phyloP scores from a whole-genome alignment of 768 basidiomycete species.

The Boletellus emodensis region DNA sequence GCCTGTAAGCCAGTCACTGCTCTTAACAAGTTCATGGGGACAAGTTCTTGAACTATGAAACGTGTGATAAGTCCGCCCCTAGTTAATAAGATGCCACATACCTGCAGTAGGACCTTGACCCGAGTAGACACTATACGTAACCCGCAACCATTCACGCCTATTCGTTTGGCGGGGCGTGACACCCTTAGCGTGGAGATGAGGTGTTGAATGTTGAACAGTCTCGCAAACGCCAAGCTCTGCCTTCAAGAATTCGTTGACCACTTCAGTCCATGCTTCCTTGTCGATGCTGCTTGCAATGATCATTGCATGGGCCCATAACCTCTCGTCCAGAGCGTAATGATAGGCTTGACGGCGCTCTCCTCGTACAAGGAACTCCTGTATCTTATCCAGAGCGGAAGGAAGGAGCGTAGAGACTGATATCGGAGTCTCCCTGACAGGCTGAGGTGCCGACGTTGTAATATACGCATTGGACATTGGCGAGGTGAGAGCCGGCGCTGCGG shows the following conservation, averaged over 20 bases:
- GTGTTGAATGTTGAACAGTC: conserved; percentile 11
- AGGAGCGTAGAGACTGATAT: conserved; percentile 58
- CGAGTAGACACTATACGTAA: conserved; percentile 79
- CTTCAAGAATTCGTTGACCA: conserved; percentile 78
- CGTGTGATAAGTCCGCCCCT: conserved; percentile 2
- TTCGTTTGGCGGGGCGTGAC: conserved; percentile 29
- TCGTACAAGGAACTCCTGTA: conserved; percentile 73
- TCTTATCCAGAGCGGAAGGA: conserved; percentile 65
- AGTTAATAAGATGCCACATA: conserved; percentile 29
- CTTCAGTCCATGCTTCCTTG: conserved; percentile 91
- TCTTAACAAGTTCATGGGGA: conserved; percentile 53
- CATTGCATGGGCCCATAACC: conserved; percentile 94
- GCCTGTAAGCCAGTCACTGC: conserved; percentile 37
- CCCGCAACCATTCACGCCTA: conserved; percentile 70
- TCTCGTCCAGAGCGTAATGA: conserved; percentile 82
- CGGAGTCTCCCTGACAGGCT: conserved; percentile 43
- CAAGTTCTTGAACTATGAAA: conserved; percentile 65
- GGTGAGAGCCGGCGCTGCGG: conserved; percentile 30
- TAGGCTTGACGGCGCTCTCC: conserved; percentile 88
- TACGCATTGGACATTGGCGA: conserved; percentile 22
- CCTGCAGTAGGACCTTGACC: conserved; percentile 78
- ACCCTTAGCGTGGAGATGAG: conserved; percentile 19
- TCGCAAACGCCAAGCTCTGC: conserved; percentile 59
- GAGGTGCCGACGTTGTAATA: conserved; percentile 11
- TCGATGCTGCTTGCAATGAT: conserved; percentile 90